Evolutionary conservation across 805 yeast genomes (phyloP).

Genomic region (Cyberlindnera nakhonratchasimensis): DNA sequence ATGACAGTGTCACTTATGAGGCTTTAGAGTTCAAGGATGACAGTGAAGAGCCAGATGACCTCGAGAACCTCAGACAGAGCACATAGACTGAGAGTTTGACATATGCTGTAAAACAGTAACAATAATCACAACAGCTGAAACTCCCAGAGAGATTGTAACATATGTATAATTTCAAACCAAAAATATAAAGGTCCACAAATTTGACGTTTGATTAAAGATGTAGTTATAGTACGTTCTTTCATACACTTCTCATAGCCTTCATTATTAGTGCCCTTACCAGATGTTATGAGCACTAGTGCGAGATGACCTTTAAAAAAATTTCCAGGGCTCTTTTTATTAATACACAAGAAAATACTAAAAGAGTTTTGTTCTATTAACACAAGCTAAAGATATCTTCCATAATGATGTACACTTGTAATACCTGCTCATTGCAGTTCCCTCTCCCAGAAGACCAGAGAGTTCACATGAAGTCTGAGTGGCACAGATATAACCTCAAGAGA

Average conservation of each 20-base stretch:
- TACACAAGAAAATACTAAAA: background rate
- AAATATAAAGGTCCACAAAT: too few relatives aligned
- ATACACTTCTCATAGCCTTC: too few relatives aligned
- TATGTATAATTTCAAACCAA: background rate
- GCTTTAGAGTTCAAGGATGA: conserved; percentile 41
- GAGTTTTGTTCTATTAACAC: background rate
- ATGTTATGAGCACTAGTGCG: conserved; percentile 5
- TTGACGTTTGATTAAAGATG: background rate
- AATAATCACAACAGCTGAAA: too few relatives aligned
- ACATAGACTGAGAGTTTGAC: background rate
- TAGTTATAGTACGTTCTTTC: too few relatives aligned
- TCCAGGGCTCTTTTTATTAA: background rate
- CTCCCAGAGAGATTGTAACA: background rate
- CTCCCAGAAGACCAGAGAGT: conserved; percentile 73
- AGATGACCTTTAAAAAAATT: conserved; percentile 12
- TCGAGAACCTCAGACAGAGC: conserved; percentile 16
- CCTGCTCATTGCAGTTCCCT: conserved; percentile 79
- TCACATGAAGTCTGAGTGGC: conserved; percentile 99
- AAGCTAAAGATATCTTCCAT: background rate
- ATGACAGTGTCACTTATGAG: conserved; percentile 77
- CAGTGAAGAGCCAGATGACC: conserved; percentile 28
- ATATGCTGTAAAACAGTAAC: background rate
- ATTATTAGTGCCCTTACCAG: conserved; percentile 1
- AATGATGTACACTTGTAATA: conserved; percentile 66
- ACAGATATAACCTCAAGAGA: conserved; percentile 90